Evolutionary conservation across 192 early-diverging fungal species (phyloP).

Genomic region (Backusella westeae): DNA sequence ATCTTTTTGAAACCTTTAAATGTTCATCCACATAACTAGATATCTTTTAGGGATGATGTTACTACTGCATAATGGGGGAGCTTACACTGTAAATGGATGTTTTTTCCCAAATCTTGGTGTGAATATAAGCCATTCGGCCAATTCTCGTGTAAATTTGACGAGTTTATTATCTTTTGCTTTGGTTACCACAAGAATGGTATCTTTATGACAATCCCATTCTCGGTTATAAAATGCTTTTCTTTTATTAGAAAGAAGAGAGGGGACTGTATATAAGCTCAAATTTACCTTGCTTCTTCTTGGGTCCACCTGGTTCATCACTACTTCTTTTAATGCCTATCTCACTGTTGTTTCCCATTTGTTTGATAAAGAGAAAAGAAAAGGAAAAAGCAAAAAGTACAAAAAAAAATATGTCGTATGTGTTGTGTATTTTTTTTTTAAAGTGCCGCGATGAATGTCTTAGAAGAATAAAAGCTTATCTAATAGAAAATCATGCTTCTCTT

Average conservation of each 20-base stretch:
- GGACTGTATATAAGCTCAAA: neutral
- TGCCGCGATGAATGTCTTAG: neutral
- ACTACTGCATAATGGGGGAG: too few relatives aligned
- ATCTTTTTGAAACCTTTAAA: constrained; percentile 54
- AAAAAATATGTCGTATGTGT: neutral
- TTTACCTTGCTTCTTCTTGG: neutral
- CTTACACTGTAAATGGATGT: constrained; percentile 51
- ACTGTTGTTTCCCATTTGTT: neutral
- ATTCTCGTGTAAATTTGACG: constrained; percentile 60
- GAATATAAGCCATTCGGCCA: constrained; percentile 64
- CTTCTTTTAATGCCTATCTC: neutral
- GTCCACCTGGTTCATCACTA: neutral
- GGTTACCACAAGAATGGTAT: constrained; percentile 69
- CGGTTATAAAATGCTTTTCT: neutral
- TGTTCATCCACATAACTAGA: constrained; percentile 59
- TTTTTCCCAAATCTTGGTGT: constrained; percentile 37
- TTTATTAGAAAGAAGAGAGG: neutral
- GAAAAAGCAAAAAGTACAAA: neutral
- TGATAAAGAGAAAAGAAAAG: neutral
- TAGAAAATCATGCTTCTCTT: neutral
- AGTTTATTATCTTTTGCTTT: constrained; percentile 68
- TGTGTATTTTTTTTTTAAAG: neutral
- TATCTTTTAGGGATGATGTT: neutral
- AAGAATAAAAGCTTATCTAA: neutral
- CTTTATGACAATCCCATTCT: constrained; percentile 7